Conservation (phyloP, 306 rosid species). For the Notholithocarpus densiflorus region DNA sequence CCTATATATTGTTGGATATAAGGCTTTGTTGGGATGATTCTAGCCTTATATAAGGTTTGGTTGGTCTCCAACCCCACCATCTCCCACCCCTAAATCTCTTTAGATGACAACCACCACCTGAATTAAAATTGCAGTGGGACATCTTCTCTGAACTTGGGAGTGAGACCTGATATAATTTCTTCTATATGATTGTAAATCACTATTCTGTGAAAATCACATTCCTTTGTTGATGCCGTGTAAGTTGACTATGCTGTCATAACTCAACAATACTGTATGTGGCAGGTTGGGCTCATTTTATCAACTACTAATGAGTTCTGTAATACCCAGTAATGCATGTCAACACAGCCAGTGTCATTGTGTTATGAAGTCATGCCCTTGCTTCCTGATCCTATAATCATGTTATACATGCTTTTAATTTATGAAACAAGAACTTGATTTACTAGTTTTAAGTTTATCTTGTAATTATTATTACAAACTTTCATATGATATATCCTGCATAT, state of each 20-base stretch:
- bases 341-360: background rate
- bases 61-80: constrained; percentile 1
- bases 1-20: background rate
- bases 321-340: background rate
- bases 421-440: background rate
- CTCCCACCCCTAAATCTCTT: background rate
- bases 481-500: constrained; percentile 18
- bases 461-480: background rate
- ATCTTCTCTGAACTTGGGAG: background rate
- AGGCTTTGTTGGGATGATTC: background rate
- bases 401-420: background rate
- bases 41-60: constrained; percentile 3
- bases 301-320: background rate
- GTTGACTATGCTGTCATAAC: background rate
- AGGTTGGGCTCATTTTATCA: background rate
- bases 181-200: background rate
- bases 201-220: constrained; percentile 5
- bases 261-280: background rate
- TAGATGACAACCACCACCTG: background rate
- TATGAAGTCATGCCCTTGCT: background rate
- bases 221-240: background rate
- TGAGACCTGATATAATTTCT: constrained; percentile 4
- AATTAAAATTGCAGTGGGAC: background rate
- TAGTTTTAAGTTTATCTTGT: background rate
- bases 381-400: background rate